phyloP scores from a whole-genome alignment of 345 rosid species.

The Lepidium aucheri region DNA sequence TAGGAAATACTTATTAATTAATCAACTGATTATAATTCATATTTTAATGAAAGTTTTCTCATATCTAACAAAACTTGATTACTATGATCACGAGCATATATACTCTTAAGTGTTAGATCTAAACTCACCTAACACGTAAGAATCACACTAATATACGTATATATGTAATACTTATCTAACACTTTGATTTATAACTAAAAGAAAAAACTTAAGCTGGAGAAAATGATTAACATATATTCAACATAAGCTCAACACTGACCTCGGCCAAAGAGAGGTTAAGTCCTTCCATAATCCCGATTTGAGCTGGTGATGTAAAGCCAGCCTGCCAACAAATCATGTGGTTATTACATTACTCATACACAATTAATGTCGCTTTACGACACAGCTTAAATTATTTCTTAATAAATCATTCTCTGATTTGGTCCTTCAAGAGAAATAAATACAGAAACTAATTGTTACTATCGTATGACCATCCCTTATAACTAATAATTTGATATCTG shows the following conservation, averaged over 20 bases:
- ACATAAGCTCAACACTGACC: conserved; percentile 26
- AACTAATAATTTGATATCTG: not conserved
- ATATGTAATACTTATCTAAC: too few species aligned
- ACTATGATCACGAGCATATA: not conserved
- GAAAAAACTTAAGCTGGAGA: too few species aligned
- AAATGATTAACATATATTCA: too few species aligned
- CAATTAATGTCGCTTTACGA: not conserved
- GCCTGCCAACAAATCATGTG: conserved; percentile 26
- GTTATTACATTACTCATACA: not conserved
- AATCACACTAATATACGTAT: too few species aligned
- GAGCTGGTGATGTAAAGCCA: conserved; percentile 87
- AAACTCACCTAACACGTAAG: not conserved
- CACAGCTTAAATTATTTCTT: not conserved
- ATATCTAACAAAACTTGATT: not conserved
- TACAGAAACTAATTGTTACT: not conserved
- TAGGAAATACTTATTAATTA: not conserved
- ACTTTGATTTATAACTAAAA: too few species aligned
- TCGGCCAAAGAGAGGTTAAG: conserved; percentile 55
- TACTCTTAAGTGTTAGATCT: too few species aligned
- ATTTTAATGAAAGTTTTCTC: not conserved
- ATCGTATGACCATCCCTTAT: not conserved
- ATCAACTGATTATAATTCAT: not conserved
- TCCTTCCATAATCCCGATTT: conserved; percentile 61
- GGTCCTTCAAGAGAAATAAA: not conserved
- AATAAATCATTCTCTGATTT: not conserved